Base-by-base conservation (phyloP, 257 asterid genomes). In the Scutellaria galericulata region DNA sequence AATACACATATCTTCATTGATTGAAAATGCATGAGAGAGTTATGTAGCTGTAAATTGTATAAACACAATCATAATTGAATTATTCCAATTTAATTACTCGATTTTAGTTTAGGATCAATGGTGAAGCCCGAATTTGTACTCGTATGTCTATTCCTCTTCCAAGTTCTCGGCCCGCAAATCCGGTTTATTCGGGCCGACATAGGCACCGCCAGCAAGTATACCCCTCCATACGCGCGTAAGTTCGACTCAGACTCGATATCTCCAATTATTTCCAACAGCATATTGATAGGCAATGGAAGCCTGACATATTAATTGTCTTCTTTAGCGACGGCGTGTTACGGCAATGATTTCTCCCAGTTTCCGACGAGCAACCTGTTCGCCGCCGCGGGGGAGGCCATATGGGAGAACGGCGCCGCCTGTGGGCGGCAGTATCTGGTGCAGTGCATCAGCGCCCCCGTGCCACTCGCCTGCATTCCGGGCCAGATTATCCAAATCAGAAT, bases 391-490 rank as follows among this genome's bases (percentile, higher is more conserved):
- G 97, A 88, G 71, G 94, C 90, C 61, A 70, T 87, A 7, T 88
- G 97, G 97, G 96, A 90, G 73, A 84, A 88, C 15, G 92, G 97
- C 4, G 96, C 96, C 1, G 86, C 95, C 1, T 90, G 97, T 47
- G 98, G 98, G 50, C 82, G 98, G 68, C 89, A 83, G 78, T 92
- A 92, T 45, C 12, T 85, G 76, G 87, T 90, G 48, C 77, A 79
- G 72, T 92, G 98, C 78, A 87, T 92, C 48, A 92, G 86, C 74
- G 85, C 85, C 4, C 59, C 56, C 4, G 20, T 42, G 41, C 82
- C 80, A 9, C 66, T 20, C 50, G 59, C 87, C 15, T 92, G 98
- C 80, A 40, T 72, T 1, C 53, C 70, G 10, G 86, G 77, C 5
- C 77, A 87, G 64, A 69, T 83, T 0, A 84, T 92, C 56, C 86